Evolutionary conservation across 208 protist species (phyloP).

Genomic region (Lotmaria passim): DNA sequence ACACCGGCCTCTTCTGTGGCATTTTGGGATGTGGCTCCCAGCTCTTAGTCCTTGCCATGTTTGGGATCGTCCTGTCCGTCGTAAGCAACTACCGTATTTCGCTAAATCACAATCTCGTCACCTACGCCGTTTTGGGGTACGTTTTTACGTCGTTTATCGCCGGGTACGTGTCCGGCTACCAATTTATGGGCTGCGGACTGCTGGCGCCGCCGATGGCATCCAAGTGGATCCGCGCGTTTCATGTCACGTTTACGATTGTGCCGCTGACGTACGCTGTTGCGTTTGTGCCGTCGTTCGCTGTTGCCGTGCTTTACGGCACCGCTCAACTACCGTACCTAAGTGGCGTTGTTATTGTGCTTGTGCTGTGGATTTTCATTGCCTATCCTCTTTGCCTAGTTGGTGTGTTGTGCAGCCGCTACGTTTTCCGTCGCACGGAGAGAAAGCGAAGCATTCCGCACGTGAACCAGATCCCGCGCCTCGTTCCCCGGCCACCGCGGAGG

Average conservation of each 20-base stretch:
- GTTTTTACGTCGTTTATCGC: conserved; percentile 19
- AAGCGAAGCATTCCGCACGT: conserved; percentile 74
- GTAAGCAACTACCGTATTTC: conserved; percentile 26
- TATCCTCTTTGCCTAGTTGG: conserved; percentile 91
- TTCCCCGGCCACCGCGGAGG: conserved; percentile 84
- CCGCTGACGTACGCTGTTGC: conserved; percentile 10
- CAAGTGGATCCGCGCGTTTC: conserved; percentile 39
- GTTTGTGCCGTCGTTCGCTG: background rate
- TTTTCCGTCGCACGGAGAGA: conserved; percentile 33
- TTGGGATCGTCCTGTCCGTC: conserved; percentile 36
- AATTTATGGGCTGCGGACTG: conserved; percentile 32
- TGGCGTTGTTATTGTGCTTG: conserved; percentile 58
- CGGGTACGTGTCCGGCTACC: conserved; percentile 35
- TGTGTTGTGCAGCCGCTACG: conserved; percentile 83
- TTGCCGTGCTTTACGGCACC: conserved; percentile 58
- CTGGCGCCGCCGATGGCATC: conserved; percentile 29
- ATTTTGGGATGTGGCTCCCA: conserved; percentile 80
- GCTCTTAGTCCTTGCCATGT: conserved; percentile 26
- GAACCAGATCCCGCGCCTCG: conserved; percentile 92
- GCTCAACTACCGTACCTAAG: conserved; percentile 61
- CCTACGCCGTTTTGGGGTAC: conserved; percentile 27
- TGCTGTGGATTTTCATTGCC: conserved; percentile 82
- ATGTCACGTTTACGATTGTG: conserved; percentile 22
- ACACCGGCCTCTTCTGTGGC: conserved; percentile 76
- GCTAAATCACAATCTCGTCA: conserved; percentile 24